A percentile compares a stretch with the other conserved stretches of the same genome.
phyloP scores from a whole-genome alignment of 108 stramenopile species.

The Skeletonema costatum region DNA sequence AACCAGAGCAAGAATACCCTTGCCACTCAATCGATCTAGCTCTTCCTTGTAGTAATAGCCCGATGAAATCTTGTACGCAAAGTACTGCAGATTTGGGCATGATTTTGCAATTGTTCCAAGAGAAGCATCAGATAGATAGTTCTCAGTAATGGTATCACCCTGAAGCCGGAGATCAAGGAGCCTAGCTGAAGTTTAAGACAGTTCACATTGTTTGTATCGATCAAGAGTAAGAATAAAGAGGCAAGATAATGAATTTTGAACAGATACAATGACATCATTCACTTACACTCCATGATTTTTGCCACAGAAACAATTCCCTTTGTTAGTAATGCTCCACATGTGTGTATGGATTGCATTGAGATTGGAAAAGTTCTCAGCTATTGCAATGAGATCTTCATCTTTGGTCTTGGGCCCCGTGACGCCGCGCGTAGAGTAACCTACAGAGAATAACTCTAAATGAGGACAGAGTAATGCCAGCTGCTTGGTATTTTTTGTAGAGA shows the following conservation, averaged over 20 bases:
- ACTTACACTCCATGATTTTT: conserved; percentile 8
- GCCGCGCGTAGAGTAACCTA: neutral
- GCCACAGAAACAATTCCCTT: conserved; percentile 4
- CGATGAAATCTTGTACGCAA: conserved; percentile 11
- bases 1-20: conserved; percentile 16
- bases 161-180: conserved; percentile 16
- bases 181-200: neutral
- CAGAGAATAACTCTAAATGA: conserved; percentile 9
- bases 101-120: conserved; percentile 6
- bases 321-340: conserved; percentile 6
- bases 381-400: conserved; percentile 15
- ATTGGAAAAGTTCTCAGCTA: conserved; percentile 10
- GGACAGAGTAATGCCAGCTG: conserved; percentile 15
- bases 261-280: neutral
- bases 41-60: neutral
- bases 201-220: too few relatives aligned
- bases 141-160: conserved; percentile 7
- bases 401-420: neutral
- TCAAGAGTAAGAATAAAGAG: neutral
- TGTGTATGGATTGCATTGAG: conserved; percentile 1
- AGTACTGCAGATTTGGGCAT: conserved; percentile 23
- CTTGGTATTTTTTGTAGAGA: conserved; percentile 13
- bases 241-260: neutral
- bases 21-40: conserved; percentile 5
- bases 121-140: conserved; percentile 7